Conservation (phyloP, 1,284 basidiomycete species). For the Rhodotorula sp. region DNA sequence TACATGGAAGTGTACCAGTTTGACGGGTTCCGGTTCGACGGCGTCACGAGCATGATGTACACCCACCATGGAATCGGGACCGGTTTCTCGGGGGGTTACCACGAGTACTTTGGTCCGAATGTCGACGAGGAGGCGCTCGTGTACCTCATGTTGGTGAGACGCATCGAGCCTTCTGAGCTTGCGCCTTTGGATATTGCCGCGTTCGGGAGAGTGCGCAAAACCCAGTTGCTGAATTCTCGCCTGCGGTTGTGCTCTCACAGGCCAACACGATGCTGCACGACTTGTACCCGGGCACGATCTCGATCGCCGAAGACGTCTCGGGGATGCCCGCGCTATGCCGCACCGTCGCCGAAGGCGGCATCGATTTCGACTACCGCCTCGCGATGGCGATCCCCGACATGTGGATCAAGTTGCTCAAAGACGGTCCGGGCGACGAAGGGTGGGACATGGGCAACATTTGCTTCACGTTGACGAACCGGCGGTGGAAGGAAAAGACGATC, state of each 20-base stretch:
- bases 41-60: conserved; percentile 99
- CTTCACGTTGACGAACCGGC: conserved; percentile 84
- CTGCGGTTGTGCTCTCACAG: too few relatives aligned
- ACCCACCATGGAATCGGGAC: conserved; percentile 94
- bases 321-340: conserved; percentile 94
- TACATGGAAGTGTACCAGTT: conserved; percentile 94
- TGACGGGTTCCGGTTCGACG: conserved; percentile 97
- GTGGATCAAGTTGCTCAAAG: conserved; percentile 99
- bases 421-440: conserved; percentile 70
- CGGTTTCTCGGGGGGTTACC: conserved; percentile 95
- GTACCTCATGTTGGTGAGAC: conserved; percentile 90
- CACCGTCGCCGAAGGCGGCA: conserved; percentile 74
- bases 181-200: not conserved
- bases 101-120: conserved; percentile 88
- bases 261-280: conserved; percentile 87
- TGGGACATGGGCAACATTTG: conserved; percentile 89
- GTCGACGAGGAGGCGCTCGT: conserved; percentile 87
- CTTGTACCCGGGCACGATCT: conserved; percentile 75
- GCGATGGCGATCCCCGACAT: conserved; percentile 99
- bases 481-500: conserved; percentile 85
- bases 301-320: conserved; percentile 96
- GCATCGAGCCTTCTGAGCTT: not conserved
- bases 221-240: too few relatives aligned
- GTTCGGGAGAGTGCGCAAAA: rapidly evolving
- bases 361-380: conserved; percentile 96